Base-by-base conservation (phyloP, 83 land plant species). In the Picea abies region DNA sequence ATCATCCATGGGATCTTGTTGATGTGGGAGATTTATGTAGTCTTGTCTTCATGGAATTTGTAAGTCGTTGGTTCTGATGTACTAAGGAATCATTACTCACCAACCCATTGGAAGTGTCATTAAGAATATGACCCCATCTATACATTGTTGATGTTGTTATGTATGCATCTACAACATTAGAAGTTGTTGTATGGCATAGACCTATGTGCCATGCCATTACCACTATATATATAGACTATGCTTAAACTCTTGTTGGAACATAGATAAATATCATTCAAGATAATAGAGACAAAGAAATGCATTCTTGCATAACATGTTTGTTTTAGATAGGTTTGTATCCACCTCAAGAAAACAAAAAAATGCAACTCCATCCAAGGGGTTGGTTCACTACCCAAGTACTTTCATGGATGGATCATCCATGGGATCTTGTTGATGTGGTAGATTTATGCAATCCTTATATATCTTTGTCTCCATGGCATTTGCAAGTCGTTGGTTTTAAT, bases 391-490 rank as follows among this genome's bases (percentile, higher is more conserved):
- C 16, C 20, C 63, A 14, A 82, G 2, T 39, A 90, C 91, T 90
- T 90, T 90, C 84, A 90, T 77, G 20, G 88, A 63, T 63, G 81
- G 75, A 80, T 90, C 91, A 58, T 90, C 91, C 39, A 87, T 73
- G 35, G 84, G 61, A 78, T 89, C 91, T 58, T 87, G 80, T 49
- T 82, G 88, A 68, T 79, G 90, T 37, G 91, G 91, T 44, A 84
- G 85, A 81, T 90, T 90, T 26, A 87, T 63, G 2, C 90, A 82
- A 41, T 90, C 91, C 66, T 90, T 90, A 78, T 90, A 90, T 9
- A 90, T 83, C 62, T 90, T 90, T 81, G 91, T 83, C 16, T 87
- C 90, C 83, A 89, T 81, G 16, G 91, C 91, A 86, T 89, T 89
- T 60, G 91, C 91, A 32, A 82, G 84, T 19, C 81, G 39, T 60